Base-by-base conservation (phyloP, 2,329 filamentous ascomycete genomes). In the Parastagonospora nodorum region DNA sequence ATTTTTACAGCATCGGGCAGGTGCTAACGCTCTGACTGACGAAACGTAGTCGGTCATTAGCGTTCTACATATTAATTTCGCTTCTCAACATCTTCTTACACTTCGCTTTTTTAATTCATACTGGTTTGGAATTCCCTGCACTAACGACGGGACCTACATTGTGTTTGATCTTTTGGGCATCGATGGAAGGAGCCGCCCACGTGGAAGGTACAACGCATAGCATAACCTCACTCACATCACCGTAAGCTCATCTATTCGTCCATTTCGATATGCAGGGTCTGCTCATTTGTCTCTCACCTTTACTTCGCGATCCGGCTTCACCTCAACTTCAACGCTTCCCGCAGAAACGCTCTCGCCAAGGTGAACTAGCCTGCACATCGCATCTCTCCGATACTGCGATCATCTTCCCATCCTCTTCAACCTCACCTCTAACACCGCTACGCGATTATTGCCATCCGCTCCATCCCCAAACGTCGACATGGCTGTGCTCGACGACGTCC, bases 401-500 rank as follows among this genome's bases (percentile, higher is more conserved):
- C 11, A 16, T 37, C 14, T 6, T 8, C 15, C 14, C 14, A 2
- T 37, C 14, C 35, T 16, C 12, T 37, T 16, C 6, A 8, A 15
- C 4, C 14, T n/a, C 14, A 24, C 5, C 19, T 24, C 19, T 3
- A 24, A 24, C 19, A 24, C 19, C 19, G 19, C 19, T 32, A 32
- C 9, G 30, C 30, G 8, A n/a, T 8, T 28, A 10, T 27, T 39
- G 12, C 37, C 4, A 27, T 12, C 15, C 10, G 4, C 39, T 5
- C 32, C 31, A 33, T 39, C 16, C 19, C 10, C 28, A 27, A 11
- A 32, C 16, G 32, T 44, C 31, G n/a, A 16, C 31, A 63, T 65
- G 62, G 58, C 55, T 6, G 29, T 57, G 4, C 38, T 61, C 3
- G 24, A 41, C 8, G 31, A 48, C 3, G 28, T 35, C 5, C 50